Conservation (phyloP, 1,284 basidiomycete genomes). For the Cutaneotrichosporon mucoides region DNA sequence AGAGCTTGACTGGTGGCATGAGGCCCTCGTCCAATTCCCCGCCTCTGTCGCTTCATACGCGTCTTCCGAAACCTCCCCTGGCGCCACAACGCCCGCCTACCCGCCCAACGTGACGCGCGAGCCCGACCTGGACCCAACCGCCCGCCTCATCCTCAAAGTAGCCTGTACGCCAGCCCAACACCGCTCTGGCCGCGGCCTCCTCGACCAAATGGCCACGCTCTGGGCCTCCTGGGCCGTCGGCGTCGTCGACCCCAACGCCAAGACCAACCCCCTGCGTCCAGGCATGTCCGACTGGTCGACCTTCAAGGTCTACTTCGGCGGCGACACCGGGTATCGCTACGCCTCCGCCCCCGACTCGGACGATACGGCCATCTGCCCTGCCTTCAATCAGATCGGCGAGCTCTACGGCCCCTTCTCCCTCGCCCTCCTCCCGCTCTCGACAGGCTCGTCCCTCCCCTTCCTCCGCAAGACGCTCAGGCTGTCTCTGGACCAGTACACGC, state of each 20-base stretch:
- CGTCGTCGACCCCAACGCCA: slow-evolving; percentile 25
- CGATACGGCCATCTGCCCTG: slow-evolving; percentile 41
- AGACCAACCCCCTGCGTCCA: slow-evolving; percentile 14
- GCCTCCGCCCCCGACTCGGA: slow-evolving; percentile 42
- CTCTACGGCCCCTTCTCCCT: slow-evolving; percentile 42
- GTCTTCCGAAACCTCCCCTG: too few relatives aligned
- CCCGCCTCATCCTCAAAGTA: slow-evolving; percentile 36
- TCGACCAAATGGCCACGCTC: slow-evolving; percentile 48
- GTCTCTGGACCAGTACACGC: slow-evolving; percentile 47
- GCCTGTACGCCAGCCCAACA: slow-evolving; percentile 49
- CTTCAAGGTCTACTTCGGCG: slow-evolving; percentile 47
- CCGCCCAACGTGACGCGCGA: not conserved
- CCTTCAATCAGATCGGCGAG: slow-evolving; percentile 44
- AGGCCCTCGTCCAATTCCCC: slow-evolving; percentile 37
- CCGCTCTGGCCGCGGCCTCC: slow-evolving; percentile 42
- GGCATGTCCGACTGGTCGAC: slow-evolving; percentile 34
- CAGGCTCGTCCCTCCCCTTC: slow-evolving; percentile 47
- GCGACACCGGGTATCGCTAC: slow-evolving; percentile 49
- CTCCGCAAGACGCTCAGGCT: slow-evolving; percentile 44
- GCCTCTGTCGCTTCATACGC: not conserved
- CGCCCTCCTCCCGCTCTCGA: slow-evolving; percentile 44
- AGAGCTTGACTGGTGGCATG: slow-evolving; percentile 49
- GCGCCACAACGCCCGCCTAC: not conserved
- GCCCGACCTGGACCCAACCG: slow-evolving; percentile 8
- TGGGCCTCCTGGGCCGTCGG: slow-evolving; percentile 49